phyloP scores from a whole-genome alignment of 2,329 filamentous ascomycete species.

The Apiospora marii region DNA sequence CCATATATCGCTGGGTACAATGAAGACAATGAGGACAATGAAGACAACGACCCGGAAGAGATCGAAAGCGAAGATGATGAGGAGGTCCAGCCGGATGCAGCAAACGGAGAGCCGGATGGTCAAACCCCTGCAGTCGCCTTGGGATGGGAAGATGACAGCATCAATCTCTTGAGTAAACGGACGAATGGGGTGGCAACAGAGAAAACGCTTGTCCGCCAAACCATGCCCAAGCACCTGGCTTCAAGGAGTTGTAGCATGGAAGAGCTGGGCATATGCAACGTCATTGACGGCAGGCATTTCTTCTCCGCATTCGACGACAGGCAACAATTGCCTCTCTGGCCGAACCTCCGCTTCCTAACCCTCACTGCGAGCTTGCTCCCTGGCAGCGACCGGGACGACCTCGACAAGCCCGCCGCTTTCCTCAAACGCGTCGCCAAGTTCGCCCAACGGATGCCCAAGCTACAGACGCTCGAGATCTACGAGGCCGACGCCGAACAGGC shows the following conservation, averaged over 20 bases:
- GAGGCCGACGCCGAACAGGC: neutral
- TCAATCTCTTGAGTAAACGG: neutral
- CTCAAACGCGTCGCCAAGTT: neutral
- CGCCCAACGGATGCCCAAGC: neutral
- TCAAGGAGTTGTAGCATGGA: neutral
- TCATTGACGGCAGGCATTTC: neutral
- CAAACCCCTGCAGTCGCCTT: neutral
- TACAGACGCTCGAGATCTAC: neutral
- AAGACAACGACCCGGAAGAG: too few relatives aligned
- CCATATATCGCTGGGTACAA: neutral
- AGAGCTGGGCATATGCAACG: neutral
- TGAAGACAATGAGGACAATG: neutral
- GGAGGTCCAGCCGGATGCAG: too few relatives aligned
- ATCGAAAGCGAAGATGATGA: neutral
- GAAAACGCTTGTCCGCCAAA: neutral
- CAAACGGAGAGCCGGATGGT: too few relatives aligned
- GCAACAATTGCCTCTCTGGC: neutral
- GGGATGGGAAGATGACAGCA: neutral
- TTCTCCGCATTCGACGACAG: neutral
- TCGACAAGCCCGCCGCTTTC: neutral
- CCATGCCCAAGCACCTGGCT: neutral
- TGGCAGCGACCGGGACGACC: neutral
- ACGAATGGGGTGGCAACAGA: neutral
- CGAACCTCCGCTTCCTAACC: neutral
- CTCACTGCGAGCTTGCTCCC: neutral